A percentile compares a stretch with the other conserved stretches of the same genome.
Evolutionary conservation across 2,329 filamentous ascomycete genomes (phyloP).

Genomic region (Aspergillus ibericus): DNA sequence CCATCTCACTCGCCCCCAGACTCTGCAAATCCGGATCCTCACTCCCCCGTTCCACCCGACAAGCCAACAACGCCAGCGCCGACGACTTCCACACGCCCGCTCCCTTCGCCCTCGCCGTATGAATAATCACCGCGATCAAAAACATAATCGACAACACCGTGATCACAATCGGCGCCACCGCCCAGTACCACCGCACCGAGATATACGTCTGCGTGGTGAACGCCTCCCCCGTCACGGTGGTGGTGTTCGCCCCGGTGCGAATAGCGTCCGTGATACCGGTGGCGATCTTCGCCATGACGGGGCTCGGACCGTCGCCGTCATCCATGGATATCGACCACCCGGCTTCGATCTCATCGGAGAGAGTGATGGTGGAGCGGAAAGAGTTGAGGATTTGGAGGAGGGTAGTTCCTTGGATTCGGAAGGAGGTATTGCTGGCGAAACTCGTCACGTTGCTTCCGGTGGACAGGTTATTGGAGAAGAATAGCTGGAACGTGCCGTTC

Average conservation of each 20-base stretch:
- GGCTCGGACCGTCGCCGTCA: neutral
- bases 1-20: neutral
- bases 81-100: conserved; percentile 22
- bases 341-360: neutral
- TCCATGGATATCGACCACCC: neutral
- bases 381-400: neutral
- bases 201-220: conserved; percentile 13
- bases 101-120: conserved; percentile 12
- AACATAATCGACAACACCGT: conserved; percentile 14
- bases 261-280: conserved; percentile 15
- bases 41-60: neutral
- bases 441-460: neutral
- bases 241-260: conserved; percentile 14
- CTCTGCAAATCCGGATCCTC: neutral
- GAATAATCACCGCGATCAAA: conserved; percentile 14
- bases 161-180: conserved; percentile 14
- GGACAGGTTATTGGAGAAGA: neutral
- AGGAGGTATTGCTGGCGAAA: neutral
- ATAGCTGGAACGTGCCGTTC: neutral
- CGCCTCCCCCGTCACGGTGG: conserved; percentile 7
- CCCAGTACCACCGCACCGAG: conserved; percentile 18
- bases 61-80: conserved; percentile 17
- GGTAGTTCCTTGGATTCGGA: neutral
- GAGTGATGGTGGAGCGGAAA: neutral
- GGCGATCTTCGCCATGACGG: conserved; percentile 13